Percentiles rank a stretch among this genome's conserved stretches.
phyloP scores from a whole-genome alignment of 495 filamentous ascomycete species.

The Letharia lupina region DNA sequence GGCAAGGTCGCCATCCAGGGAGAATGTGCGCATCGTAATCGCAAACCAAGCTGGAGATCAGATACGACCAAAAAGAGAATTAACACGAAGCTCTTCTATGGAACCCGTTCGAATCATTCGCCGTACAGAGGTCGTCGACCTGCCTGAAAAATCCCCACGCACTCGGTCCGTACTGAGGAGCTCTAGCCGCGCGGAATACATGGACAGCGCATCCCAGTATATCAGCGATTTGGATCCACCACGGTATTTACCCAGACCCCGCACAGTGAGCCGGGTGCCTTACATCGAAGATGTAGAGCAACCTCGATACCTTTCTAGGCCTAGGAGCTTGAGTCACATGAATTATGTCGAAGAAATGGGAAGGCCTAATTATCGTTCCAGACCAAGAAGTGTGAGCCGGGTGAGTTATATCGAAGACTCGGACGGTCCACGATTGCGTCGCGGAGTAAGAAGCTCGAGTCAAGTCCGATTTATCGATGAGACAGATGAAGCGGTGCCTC shows the following conservation, averaged over 20 bases:
- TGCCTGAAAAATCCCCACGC: constrained; percentile 1
- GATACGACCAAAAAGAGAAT: constrained; percentile 2
- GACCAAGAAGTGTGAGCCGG: constrained; percentile 13
- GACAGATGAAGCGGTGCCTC: constrained; percentile 9
- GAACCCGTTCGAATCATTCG: constrained; percentile 18
- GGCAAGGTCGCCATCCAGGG: constrained; percentile 15
- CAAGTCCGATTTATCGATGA: constrained; percentile 19
- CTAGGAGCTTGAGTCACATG: constrained; percentile 11
- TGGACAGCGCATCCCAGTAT: constrained; percentile 6
- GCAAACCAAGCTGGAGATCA: constrained; percentile 15
- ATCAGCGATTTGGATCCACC: constrained; percentile 8
- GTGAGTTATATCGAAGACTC: constrained; percentile 5
- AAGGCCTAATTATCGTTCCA: constrained; percentile 4
- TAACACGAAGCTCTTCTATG: constrained; percentile 7
- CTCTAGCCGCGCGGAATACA: constrained; percentile 7
- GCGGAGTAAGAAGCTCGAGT: constrained; percentile 8
- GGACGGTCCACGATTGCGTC: background rate
- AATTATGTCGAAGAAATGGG: constrained; percentile 16
- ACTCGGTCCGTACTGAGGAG: constrained; percentile 14
- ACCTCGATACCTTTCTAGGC: background rate
- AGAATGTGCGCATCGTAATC: constrained; percentile 19
- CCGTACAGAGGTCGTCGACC: constrained; percentile 15
- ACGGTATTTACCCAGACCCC: background rate
- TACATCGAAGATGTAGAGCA: background rate
- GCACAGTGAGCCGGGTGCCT: background rate